phyloP scores from a whole-genome alignment of 495 filamentous ascomycete species.

The Penicillium diatomitis region DNA sequence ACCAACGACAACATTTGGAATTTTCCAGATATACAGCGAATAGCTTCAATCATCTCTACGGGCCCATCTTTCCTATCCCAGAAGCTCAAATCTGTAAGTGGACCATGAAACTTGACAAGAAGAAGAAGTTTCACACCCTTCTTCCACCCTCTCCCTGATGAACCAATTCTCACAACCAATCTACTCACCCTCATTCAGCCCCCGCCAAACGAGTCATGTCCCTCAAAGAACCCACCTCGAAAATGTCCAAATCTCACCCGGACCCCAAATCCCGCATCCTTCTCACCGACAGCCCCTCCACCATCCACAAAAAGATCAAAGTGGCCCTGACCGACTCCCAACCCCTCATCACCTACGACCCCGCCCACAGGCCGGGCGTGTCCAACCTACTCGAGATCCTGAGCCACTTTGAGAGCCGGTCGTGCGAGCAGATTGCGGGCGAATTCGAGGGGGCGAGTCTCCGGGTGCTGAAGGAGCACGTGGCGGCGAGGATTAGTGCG shows the following conservation, averaged over 20 bases:
- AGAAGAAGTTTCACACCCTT: background rate
- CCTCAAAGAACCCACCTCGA: conserved; percentile 59
- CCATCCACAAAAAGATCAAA: conserved; percentile 58
- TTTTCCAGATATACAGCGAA: conserved; percentile 76
- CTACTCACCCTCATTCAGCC: conserved; percentile 28
- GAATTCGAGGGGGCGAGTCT: conserved; percentile 44
- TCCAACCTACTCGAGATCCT: conserved; percentile 77
- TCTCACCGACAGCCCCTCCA: conserved; percentile 56
- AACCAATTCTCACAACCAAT: background rate
- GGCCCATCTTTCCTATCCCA: conserved; percentile 54
- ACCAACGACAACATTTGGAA: conserved; percentile 90
- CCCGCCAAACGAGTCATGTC: conserved; percentile 84
- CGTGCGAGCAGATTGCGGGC: conserved; percentile 46
- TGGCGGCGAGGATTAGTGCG: conserved; percentile 44
- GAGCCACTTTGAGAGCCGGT: conserved; percentile 49
- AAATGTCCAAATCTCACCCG: conserved; percentile 88
- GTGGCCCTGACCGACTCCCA: conserved; percentile 69
- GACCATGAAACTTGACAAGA: too few species aligned
- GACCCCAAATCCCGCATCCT: conserved; percentile 67
- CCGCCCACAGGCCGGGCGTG: conserved; percentile 61
- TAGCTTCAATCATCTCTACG: conserved; percentile 72
- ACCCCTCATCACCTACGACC: conserved; percentile 60
- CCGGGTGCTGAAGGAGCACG: conserved; percentile 54
- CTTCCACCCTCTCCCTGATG: too few species aligned
- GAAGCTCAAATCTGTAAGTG: conserved; percentile 63